These are phyloP conservation scores for Parasitella parasitica DNA, from an alignment of 371 early-diverging fungal species.

Conservation along the genomic window DNA sequence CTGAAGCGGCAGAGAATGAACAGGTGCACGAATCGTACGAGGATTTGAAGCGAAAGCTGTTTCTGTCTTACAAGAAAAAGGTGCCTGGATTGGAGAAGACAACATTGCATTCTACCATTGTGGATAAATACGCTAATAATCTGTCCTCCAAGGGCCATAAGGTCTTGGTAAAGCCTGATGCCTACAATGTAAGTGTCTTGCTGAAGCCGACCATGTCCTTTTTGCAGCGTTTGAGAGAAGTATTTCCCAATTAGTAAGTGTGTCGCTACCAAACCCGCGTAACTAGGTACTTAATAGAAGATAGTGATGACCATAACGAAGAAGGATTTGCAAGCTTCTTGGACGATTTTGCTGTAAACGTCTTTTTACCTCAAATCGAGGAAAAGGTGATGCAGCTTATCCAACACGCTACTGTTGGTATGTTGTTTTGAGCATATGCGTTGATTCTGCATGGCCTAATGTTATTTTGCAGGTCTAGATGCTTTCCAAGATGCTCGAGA, in stretches of 20 bases:
- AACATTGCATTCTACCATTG: slow-evolving; percentile 40
- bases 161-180: slow-evolving; percentile 67
- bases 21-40: slow-evolving; percentile 42
- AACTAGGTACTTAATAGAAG: background rate
- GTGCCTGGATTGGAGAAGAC: slow-evolving; percentile 29
- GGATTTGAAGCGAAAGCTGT: slow-evolving; percentile 30
- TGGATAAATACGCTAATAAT: slow-evolving; percentile 70
- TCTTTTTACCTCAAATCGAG: slow-evolving; percentile 76
- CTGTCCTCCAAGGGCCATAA: slow-evolving; percentile 66
- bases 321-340: slow-evolving; percentile 70
- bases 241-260: slow-evolving; percentile 55
- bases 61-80: slow-evolving; percentile 32
- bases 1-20: slow-evolving; percentile 29
- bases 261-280: too few species aligned
- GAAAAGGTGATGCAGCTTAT: slow-evolving; percentile 69
- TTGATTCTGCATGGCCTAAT: too few species aligned
- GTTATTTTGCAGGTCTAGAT: slow-evolving; percentile 35
- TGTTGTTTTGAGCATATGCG: background rate
- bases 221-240: slow-evolving; percentile 55
- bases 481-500: slow-evolving; percentile 58
- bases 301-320: slow-evolving; percentile 48
- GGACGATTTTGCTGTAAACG: slow-evolving; percentile 77
- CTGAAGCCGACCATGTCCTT: slow-evolving; percentile 70
- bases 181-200: slow-evolving; percentile 70
- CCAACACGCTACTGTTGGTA: slow-evolving; percentile 67